Conservation (phyloP, 2,329 filamentous ascomycete species). For the Ceratocystis eucalypticola region DNA sequence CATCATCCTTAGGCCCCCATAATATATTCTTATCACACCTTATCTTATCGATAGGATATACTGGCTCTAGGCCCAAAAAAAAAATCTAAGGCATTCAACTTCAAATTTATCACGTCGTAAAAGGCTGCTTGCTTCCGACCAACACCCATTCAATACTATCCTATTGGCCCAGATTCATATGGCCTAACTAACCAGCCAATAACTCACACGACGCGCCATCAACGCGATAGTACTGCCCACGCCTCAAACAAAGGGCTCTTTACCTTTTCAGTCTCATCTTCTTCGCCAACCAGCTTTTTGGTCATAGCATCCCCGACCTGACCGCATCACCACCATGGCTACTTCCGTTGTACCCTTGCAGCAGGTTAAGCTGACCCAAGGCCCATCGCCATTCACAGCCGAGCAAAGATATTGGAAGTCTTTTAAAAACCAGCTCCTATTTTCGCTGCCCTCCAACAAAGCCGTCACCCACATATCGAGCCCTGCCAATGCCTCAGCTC, state of each 20-base stretch:
- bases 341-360: slow-evolving; percentile 70
- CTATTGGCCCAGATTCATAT: too few species aligned
- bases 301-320: background rate
- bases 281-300: too few species aligned
- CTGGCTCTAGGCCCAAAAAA: background rate
- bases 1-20: too few species aligned
- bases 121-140: background rate
- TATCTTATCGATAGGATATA: background rate
- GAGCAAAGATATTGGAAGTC: slow-evolving; percentile 95
- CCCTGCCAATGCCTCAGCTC: slow-evolving; percentile 27
- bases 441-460: slow-evolving; percentile 81
- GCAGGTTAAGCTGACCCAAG: slow-evolving; percentile 69
- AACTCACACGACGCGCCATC: too few species aligned
- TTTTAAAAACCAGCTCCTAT: slow-evolving; percentile 80
- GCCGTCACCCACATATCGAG: slow-evolving; percentile 83
- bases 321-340: slow-evolving; percentile 48
- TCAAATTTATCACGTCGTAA: slow-evolving; percentile 1
- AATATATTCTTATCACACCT: background rate
- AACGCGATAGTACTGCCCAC: too few species aligned
- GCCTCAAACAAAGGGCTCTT: background rate
- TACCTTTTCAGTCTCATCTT: background rate
- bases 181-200: too few species aligned
- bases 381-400: slow-evolving; percentile 69
- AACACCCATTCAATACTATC: background rate
- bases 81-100: background rate